A percentile compares a stretch with the other conserved stretches of the same genome.
Conservation (phyloP, 2,329 filamentous ascomycete genomes). For the Davidsoniella neocaledoniae region DNA sequence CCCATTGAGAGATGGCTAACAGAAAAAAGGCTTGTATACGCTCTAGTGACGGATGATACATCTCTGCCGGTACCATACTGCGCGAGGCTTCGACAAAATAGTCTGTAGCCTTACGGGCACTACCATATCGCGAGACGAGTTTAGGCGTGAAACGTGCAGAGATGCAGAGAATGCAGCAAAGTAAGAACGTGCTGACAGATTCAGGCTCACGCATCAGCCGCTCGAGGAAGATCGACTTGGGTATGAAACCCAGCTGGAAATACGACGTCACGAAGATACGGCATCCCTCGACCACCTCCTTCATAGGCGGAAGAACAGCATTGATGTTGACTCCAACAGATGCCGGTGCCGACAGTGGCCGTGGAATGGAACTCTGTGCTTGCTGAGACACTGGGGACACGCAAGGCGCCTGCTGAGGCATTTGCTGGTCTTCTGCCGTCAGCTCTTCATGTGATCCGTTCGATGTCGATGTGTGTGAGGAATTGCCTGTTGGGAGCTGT, state of each 20-base stretch:
- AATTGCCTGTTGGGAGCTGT: neutral
- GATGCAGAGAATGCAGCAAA: conserved; percentile 18
- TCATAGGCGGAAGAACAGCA: conserved; percentile 14
- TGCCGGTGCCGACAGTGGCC: neutral
- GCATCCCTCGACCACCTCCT: conserved; percentile 18
- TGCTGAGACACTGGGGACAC: neutral
- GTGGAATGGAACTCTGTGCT: too few species aligned
- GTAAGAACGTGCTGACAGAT: conserved; percentile 18
- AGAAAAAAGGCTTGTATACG: conserved; percentile 20
- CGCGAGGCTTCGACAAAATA: conserved; percentile 17
- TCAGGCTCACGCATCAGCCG: conserved; percentile 14
- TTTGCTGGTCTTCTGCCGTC: neutral
- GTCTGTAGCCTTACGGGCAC: conserved; percentile 16
- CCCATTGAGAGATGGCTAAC: conserved; percentile 20
- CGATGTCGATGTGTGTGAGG: neutral
- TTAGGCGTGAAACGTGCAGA: conserved; percentile 19
- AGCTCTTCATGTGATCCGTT: neutral
- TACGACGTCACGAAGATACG: conserved; percentile 18
- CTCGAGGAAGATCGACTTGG: conserved; percentile 19
- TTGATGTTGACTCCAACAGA: neutral
- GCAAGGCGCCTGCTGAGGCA: neutral
- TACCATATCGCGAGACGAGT: conserved; percentile 16
- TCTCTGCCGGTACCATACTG: conserved; percentile 16
- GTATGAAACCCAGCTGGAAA: conserved; percentile 21
- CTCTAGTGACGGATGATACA: conserved; percentile 19